phyloP scores from a whole-genome alignment of 768 basidiomycete species.

The Leccinum imitatum region DNA sequence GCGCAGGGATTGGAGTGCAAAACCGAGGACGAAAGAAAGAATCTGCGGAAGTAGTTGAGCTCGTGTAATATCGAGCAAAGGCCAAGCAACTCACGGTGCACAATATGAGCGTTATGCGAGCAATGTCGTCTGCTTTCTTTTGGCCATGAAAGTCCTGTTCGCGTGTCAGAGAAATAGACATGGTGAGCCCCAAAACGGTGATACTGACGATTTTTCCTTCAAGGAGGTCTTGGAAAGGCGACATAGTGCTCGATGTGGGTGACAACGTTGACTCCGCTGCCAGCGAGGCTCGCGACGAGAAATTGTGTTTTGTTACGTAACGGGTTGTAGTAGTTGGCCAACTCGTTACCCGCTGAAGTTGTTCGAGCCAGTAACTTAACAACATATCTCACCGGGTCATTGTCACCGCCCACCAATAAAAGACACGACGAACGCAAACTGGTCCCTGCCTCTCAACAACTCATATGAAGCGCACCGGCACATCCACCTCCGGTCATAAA shows the following conservation, averaged over 20 bases:
- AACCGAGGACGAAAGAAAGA: constrained; percentile 31
- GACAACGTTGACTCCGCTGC: constrained; percentile 1
- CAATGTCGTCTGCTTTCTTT: constrained; percentile 25
- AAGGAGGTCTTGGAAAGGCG: constrained; percentile 24
- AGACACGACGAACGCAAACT: background rate
- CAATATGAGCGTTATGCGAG: constrained; percentile 23
- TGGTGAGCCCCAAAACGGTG: background rate
- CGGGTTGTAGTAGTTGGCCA: background rate
- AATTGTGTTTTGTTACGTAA: constrained; percentile 18
- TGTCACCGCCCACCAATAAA: background rate
- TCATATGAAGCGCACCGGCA: constrained; percentile 24
- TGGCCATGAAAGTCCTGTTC: constrained; percentile 35
- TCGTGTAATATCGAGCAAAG: background rate
- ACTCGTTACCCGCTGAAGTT: background rate
- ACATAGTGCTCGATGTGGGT: constrained; percentile 17
- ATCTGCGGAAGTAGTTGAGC: constrained; percentile 15
- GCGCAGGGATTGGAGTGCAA: constrained; percentile 28
- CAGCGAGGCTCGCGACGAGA: no score
- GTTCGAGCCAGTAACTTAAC: background rate
- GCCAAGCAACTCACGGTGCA: constrained; percentile 22
- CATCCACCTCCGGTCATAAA: constrained; percentile 30
- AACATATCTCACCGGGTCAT: no score
- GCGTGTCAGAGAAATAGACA: constrained; percentile 1
- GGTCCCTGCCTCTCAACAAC: background rate
- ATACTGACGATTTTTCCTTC: constrained; percentile 33